Evolutionary conservation across 2,329 filamentous ascomycete species (phyloP).

Genomic region (Pestalotiopsis sp.): DNA sequence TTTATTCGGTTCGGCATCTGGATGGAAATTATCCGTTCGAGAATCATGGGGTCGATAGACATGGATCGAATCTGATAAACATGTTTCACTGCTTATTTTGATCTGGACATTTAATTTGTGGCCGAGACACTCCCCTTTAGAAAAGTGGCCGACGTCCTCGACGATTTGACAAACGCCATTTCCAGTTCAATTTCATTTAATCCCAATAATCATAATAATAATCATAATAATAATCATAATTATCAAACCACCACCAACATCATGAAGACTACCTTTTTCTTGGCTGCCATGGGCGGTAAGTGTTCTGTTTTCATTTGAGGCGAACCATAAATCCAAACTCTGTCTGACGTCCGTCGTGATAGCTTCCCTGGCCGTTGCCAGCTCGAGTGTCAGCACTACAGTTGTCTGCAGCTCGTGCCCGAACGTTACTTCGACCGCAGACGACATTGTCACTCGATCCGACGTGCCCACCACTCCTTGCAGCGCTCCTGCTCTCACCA

Average conservation of each 20-base stretch:
- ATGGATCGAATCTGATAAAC: too few relatives aligned
- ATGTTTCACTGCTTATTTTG: neutral
- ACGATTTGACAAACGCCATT: neutral
- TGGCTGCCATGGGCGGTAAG: neutral
- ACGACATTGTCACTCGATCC: conserved; percentile 3
- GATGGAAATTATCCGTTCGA: too few relatives aligned
- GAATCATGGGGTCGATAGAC: too few relatives aligned
- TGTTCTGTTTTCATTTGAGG: neutral
- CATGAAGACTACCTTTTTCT: neutral
- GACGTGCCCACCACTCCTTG: neutral
- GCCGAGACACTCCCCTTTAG: neutral
- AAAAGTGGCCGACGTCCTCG: neutral
- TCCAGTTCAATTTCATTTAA: neutral
- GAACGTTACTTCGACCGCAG: neutral
- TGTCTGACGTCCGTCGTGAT: neutral
- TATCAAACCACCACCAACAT: neutral
- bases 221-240: neutral
- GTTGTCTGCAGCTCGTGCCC: conserved; percentile 1
- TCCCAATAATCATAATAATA: neutral
- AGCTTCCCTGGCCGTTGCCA: neutral
- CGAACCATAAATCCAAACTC: neutral
- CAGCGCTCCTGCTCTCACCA: neutral
- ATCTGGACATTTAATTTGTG: neutral
- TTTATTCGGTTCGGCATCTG: too few relatives aligned
- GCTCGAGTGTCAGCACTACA: neutral